Evolutionary conservation across 2,329 filamentous ascomycete genomes (phyloP).

Genomic region (Colletotrichum trifolii): DNA sequence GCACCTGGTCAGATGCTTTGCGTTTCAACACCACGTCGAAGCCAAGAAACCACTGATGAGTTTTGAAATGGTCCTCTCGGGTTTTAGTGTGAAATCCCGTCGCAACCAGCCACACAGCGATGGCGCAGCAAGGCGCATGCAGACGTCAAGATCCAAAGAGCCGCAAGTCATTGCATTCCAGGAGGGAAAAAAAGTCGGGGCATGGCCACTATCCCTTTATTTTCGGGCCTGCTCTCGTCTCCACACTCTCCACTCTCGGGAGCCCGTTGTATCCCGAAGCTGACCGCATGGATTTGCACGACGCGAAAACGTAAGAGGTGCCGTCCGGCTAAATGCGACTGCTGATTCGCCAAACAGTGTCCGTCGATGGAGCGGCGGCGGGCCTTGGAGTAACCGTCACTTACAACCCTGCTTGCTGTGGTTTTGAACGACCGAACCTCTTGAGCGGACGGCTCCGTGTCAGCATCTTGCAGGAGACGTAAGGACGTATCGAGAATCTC

Average conservation of each 20-base stretch:
- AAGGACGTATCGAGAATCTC: no score
- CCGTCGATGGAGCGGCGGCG: background rate
- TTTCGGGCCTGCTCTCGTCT: background rate
- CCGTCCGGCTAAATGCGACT: no score
- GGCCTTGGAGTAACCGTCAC: background rate
- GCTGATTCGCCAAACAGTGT: background rate
- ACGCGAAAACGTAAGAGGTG: constrained; percentile 10
- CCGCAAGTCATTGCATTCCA: background rate
- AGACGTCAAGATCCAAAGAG: no score
- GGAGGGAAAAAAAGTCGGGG: constrained; percentile 2
- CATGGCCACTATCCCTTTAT: constrained; percentile 16
- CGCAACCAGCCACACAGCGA: no score
- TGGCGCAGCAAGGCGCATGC: no score
- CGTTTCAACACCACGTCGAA: no score
- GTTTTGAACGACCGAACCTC: background rate
- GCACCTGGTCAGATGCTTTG: no score
- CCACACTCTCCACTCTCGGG: constrained; percentile 2
- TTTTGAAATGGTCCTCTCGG: no score
- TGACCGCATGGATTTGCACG: constrained; percentile 21
- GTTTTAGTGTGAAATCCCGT: no score
- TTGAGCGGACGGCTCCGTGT: background rate
- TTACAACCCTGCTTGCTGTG: background rate
- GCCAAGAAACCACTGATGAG: no score
- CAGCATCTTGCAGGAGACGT: background rate
- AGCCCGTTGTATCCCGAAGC: constrained; percentile 8